Evolutionary conservation across 352 stramenopile genomes (phyloP).

Genomic region (Blastocystis sp.): DNA sequence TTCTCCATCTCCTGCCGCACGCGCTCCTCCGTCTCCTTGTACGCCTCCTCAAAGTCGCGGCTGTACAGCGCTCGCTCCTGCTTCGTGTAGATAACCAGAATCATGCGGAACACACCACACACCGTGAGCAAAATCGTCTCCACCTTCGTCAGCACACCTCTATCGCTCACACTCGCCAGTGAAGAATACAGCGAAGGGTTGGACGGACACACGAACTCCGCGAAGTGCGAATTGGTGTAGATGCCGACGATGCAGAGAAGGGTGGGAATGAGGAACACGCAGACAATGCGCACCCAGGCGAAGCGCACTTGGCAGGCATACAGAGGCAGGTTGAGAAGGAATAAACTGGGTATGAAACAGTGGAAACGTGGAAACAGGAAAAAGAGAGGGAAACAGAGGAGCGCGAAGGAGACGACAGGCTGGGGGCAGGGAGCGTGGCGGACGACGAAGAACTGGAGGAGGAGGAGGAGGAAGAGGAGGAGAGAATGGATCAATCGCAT

Average conservation of each 20-base stretch:
- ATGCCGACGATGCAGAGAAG: neutral
- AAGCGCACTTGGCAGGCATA: constrained; percentile 16
- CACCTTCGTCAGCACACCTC: neutral
- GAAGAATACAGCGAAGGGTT: neutral
- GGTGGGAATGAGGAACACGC: neutral
- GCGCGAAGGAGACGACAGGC: neutral
- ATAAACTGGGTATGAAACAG: neutral
- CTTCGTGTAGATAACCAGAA: neutral
- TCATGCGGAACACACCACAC: neutral
- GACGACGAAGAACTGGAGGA: constrained; percentile 16
- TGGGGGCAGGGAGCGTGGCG: constrained; percentile 24
- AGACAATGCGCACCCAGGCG: neutral
- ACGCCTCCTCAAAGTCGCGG: constrained; percentile 48
- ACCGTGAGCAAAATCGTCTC: constrained; percentile 30
- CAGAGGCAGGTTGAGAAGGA: constrained; percentile 34
- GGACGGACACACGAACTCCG: neutral
- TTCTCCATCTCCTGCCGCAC: neutral
- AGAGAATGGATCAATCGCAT: neutral
- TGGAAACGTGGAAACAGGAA: neutral
- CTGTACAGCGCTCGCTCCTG: constrained; percentile 46
- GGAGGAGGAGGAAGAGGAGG: neutral
- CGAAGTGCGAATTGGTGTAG: neutral
- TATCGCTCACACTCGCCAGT: neutral
- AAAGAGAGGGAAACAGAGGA: neutral
- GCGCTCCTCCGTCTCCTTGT: constrained; percentile 26